phyloP scores from a whole-genome alignment of 805 yeast species.

The Pichia nakasei region DNA sequence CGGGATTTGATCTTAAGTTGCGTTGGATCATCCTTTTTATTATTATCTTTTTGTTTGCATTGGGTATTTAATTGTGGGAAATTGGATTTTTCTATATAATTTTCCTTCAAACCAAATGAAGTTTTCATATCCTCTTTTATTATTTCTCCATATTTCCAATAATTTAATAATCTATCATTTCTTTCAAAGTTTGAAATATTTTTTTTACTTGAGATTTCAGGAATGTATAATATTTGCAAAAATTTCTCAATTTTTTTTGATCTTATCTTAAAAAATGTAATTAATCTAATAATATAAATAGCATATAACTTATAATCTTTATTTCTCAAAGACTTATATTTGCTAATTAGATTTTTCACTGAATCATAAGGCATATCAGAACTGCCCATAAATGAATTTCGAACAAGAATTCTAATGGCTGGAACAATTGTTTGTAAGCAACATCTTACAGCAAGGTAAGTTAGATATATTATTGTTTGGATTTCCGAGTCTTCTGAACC shows the following conservation, averaged over 20 bases:
- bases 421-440: conserved; percentile 1
- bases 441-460: not conserved
- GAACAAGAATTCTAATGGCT: not conserved
- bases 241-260: not conserved
- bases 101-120: not conserved
- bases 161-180: conserved; percentile 1
- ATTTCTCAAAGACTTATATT: not conserved
- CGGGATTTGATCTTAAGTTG: not conserved
- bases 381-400: not conserved
- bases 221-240: not conserved
- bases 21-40: not conserved
- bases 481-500: not conserved
- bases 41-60: not conserved
- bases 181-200: not conserved
- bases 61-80: not conserved
- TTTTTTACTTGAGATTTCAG: conserved; percentile 1
- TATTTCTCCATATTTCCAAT: conserved; percentile 1
- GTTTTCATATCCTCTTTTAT: not conserved
- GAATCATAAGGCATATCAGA: not conserved
- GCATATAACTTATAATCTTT: not conserved
- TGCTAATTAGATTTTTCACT: not conserved
- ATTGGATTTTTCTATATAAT: not conserved
- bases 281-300: conserved; percentile 1
- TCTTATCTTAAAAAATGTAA: not conserved
- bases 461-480: not conserved